Conservation (phyloP, 2,329 filamentous ascomycete genomes). For the Ascochyta lentis region DNA sequence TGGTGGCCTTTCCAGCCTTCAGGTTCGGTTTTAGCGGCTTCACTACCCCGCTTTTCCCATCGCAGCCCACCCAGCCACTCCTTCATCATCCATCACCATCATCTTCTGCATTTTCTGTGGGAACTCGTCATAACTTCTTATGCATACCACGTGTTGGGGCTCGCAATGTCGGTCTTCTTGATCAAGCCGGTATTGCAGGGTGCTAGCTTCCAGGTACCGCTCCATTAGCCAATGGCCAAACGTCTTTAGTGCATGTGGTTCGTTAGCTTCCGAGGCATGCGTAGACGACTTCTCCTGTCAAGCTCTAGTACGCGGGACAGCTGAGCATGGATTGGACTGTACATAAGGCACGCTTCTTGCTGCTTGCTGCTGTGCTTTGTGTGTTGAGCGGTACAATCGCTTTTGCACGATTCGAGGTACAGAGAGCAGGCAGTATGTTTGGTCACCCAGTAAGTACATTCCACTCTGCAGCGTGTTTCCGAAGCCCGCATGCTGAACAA, state of each 20-base stretch:
- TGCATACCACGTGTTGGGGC: constrained; percentile 11
- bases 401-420: background rate
- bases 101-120: background rate
- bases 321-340: constrained; percentile 10
- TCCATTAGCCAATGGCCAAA: constrained; percentile 18
- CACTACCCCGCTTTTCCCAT: constrained; percentile 11
- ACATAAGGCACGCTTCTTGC: constrained; percentile 21
- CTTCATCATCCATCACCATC: background rate
- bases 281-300: constrained; percentile 12
- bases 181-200: background rate
- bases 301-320: constrained; percentile 16
- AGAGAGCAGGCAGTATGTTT: constrained; percentile 18
- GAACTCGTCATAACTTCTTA: background rate
- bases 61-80: background rate
- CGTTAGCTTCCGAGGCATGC: constrained; percentile 13
- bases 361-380: constrained; percentile 9
- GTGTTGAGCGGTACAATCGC: background rate
- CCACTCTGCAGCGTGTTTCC: background rate
- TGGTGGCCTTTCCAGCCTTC: background rate
- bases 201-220: background rate
- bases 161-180: background rate
- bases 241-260: constrained; percentile 21
- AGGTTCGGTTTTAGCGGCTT: background rate
- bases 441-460: constrained; percentile 18
- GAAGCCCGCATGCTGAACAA: background rate